Percentiles rank a stretch among this genome's conserved stretches.
Evolutionary conservation across 208 protist species (phyloP).

Genomic region (Crithidia sp.): DNA sequence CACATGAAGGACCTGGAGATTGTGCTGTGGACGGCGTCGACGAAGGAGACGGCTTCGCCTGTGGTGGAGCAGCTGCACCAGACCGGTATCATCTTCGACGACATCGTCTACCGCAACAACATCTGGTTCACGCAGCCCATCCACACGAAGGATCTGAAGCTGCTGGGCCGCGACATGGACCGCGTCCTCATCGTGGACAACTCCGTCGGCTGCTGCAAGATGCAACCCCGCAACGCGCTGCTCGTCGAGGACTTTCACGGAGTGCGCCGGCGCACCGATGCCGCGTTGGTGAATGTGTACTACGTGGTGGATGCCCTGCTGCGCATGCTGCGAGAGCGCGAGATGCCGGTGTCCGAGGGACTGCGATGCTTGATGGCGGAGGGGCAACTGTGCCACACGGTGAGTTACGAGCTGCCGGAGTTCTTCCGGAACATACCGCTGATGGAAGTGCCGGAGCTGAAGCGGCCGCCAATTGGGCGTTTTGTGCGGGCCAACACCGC

Average conservation of each 20-base stretch:
- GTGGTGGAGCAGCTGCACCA: conserved; percentile 86
- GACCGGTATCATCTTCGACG: conserved; percentile 83
- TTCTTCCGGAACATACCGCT: conserved; percentile 76
- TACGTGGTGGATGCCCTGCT: conserved; percentile 84
- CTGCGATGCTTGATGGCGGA: conserved; percentile 57
- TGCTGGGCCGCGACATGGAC: conserved; percentile 91
- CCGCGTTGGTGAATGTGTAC: conserved; percentile 89
- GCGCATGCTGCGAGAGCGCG: conserved; percentile 40
- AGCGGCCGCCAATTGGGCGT: conserved; percentile 75
- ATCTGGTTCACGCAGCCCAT: conserved; percentile 92
- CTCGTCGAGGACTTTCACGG: conserved; percentile 92
- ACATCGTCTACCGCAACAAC: conserved; percentile 86
- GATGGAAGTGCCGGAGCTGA: conserved; percentile 74
- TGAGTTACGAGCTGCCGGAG: conserved; percentile 62
- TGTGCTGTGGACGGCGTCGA: conserved; percentile 93
- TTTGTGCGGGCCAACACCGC: conserved; percentile 70
- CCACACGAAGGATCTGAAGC: conserved; percentile 92
- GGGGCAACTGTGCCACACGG: conserved; percentile 67
- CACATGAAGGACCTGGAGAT: conserved; percentile 90
- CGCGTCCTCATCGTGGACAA: conserved; percentile 93
- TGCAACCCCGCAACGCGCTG: conserved; percentile 85
- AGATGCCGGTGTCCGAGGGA: conserved; percentile 51
- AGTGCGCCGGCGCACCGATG: conserved; percentile 55
- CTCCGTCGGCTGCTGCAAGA: conserved; percentile 90
- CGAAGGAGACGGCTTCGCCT: conserved; percentile 82